A percentile compares a stretch with the other conserved stretches of the same genome.
These are phyloP conservation scores for Saitozyma podzolica DNA, from an alignment of 768 basidiomycete genomes.

Conservation along the genomic window DNA sequence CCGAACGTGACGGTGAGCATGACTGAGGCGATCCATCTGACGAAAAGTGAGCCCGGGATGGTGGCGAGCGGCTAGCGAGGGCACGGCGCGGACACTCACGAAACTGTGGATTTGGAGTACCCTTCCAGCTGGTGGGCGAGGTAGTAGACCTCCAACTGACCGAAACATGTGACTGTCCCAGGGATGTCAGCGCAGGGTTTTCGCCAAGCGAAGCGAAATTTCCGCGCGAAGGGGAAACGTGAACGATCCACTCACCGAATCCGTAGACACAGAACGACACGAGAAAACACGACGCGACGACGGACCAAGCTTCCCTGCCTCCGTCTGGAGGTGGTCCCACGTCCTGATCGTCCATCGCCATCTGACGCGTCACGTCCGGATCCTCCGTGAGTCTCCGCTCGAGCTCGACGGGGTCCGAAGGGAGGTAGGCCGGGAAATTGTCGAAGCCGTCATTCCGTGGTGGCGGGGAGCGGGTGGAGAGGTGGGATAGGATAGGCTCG, in stretches of 20 bases:
- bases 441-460: slow-evolving; percentile 32
- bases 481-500: slow-evolving; percentile 11
- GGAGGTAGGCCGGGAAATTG: slow-evolving; percentile 34
- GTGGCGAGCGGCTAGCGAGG: background rate
- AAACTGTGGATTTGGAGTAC: slow-evolving; percentile 31
- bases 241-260: slow-evolving; percentile 31
- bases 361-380: slow-evolving; percentile 29
- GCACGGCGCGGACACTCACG: slow-evolving; percentile 20
- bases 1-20: slow-evolving; percentile 37
- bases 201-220: slow-evolving; percentile 1
- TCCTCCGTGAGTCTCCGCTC: slow-evolving; percentile 24
- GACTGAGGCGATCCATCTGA: slow-evolving; percentile 44
- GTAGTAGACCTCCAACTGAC: slow-evolving; percentile 43
- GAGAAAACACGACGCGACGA: slow-evolving; percentile 39
- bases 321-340: slow-evolving; percentile 49
- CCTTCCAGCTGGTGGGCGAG: slow-evolving; percentile 27
- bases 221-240: background rate
- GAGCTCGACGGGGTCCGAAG: slow-evolving; percentile 15
- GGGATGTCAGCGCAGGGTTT: background rate
- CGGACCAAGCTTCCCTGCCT: slow-evolving; percentile 46
- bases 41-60: background rate
- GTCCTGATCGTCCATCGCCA: slow-evolving; percentile 26
- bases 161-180: slow-evolving; percentile 42
- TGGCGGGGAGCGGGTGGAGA: slow-evolving; percentile 12
- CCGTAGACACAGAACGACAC: slow-evolving; percentile 46